Percentiles rank a stretch among this genome's conserved stretches.
Evolutionary conservation across 306 rosid genomes (phyloP).

Genomic region (Citrullus mucosospermus): DNA sequence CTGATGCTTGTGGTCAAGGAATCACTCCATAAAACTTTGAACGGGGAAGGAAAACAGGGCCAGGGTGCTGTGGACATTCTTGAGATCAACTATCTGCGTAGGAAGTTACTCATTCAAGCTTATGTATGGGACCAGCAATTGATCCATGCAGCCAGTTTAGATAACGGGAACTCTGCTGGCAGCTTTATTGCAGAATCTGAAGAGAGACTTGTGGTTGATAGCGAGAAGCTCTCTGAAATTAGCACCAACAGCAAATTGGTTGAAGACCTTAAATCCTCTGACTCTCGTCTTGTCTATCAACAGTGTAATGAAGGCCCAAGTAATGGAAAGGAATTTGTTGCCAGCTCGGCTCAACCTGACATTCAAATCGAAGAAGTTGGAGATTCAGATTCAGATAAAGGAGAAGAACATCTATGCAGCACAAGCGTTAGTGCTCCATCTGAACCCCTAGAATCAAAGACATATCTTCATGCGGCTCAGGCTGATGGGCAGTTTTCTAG

Average conservation of each 20-base stretch:
- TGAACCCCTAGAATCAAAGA: constrained; percentile 26
- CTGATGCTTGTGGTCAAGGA: constrained; percentile 30
- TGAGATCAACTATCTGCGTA: constrained; percentile 67
- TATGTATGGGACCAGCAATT: constrained; percentile 83
- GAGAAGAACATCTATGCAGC: not conserved
- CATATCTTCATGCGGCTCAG: constrained; percentile 33
- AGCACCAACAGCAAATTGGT: constrained; percentile 21
- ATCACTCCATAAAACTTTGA: constrained; percentile 46
- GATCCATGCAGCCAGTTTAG: constrained; percentile 31
- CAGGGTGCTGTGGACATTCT: constrained; percentile 63
- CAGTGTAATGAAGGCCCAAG: not conserved
- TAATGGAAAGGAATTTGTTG: not conserved
- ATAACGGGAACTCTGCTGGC: constrained; percentile 22
- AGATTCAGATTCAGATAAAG: not conserved
- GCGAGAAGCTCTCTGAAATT: constrained; percentile 27
- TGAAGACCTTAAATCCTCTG: constrained; percentile 28
- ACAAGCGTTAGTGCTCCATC: constrained; percentile 16
- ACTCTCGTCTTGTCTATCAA: constrained; percentile 1
- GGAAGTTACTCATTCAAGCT: constrained; percentile 78
- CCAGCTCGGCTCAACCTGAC: not conserved
- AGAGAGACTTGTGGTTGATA: constrained; percentile 20
- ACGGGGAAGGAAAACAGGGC: constrained; percentile 45
- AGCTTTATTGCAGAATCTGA: constrained; percentile 29
- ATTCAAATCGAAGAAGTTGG: not conserved
- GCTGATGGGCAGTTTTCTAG: constrained; percentile 58